A percentile compares a stretch with the other conserved stretches of the same genome.
These are phyloP conservation scores for Microascus cirrosus DNA, from an alignment of 2,329 filamentous ascomycete genomes.

Conservation along the genomic window DNA sequence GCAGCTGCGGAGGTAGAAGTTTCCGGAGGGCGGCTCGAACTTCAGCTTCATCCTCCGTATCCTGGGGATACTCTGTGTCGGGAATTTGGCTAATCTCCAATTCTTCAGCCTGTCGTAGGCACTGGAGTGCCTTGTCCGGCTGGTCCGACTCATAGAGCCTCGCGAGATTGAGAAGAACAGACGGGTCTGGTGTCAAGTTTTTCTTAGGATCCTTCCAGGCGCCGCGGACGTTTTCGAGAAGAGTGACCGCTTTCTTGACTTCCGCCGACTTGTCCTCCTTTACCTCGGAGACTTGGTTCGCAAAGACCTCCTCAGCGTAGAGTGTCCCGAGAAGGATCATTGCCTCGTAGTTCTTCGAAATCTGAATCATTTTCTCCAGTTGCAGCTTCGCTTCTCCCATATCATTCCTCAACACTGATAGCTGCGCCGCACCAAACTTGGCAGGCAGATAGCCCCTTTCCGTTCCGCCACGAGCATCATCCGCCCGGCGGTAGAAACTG, in stretches of 20 bases:
- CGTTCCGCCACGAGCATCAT: conserved; percentile 83
- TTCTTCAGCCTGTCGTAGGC: conserved; percentile 83
- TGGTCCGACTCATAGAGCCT: conserved; percentile 78
- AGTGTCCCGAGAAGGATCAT: conserved; percentile 87
- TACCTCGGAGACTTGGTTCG: conserved; percentile 55
- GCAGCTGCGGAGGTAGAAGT: conserved; percentile 74
- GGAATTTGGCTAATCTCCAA: conserved; percentile 73
- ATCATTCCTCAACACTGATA: conserved; percentile 75
- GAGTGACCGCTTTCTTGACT: conserved; percentile 72
- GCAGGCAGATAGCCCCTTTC: conserved; percentile 87
- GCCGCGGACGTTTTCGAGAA: conserved; percentile 73
- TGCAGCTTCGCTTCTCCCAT: conserved; percentile 86
- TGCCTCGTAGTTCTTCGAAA: conserved; percentile 72
- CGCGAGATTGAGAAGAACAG: conserved; percentile 83
- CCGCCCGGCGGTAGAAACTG: conserved; percentile 81
- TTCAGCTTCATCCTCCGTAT: conserved; percentile 42
- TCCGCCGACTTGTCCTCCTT: conserved; percentile 84
- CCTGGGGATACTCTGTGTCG: conserved; percentile 53
- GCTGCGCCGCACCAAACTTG: conserved; percentile 87
- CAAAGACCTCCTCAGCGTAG: conserved; percentile 90
- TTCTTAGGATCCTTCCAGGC: conserved; percentile 93
- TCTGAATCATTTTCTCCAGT: conserved; percentile 87
- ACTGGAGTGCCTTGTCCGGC: conserved; percentile 86
- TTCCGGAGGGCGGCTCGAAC: conserved; percentile 57
- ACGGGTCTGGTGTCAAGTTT: conserved; percentile 67